These are phyloP conservation scores for Trichoderma endophyticum DNA, from an alignment of 2,329 filamentous ascomycete species.

Conservation along the genomic window DNA sequence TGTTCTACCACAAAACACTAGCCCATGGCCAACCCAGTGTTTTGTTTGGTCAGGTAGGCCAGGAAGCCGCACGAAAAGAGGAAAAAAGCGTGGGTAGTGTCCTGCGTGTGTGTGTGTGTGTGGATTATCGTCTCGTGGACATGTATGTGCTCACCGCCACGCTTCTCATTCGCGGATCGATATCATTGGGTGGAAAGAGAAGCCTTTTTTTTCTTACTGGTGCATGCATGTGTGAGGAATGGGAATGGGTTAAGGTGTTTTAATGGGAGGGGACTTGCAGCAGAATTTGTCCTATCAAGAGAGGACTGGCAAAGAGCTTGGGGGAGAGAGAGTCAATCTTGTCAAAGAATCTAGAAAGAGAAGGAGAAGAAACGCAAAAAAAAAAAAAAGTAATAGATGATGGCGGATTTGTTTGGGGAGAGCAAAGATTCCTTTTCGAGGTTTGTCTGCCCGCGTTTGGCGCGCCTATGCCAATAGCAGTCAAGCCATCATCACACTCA, in stretches of 20 bases:
- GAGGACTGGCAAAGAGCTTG: too few species aligned
- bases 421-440: not conserved
- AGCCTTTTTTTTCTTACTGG: not conserved
- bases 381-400: not conserved
- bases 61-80: not conserved
- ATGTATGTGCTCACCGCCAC: conserved; percentile 17
- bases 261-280: not conserved
- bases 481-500: not conserved
- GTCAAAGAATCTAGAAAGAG: not conserved
- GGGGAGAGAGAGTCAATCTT: not conserved
- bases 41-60: not conserved
- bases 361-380: not conserved
- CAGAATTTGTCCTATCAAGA: not conserved
- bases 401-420: too few species aligned
- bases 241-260: not conserved
- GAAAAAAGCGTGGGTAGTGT: not conserved
- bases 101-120: not conserved
- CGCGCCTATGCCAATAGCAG: conserved; percentile 1
- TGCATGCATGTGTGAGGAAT: not conserved
- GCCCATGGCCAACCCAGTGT: not conserved
- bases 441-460: conserved; percentile 1
- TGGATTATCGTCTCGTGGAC: not conserved
- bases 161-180: not conserved
- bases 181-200: not conserved
- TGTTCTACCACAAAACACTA: not conserved